Evolutionary conservation across 1,284 basidiomycete species (phyloP), one percentile per base, ranked within the genome.

Genomic region (Pseudozyma pruni): DNA sequence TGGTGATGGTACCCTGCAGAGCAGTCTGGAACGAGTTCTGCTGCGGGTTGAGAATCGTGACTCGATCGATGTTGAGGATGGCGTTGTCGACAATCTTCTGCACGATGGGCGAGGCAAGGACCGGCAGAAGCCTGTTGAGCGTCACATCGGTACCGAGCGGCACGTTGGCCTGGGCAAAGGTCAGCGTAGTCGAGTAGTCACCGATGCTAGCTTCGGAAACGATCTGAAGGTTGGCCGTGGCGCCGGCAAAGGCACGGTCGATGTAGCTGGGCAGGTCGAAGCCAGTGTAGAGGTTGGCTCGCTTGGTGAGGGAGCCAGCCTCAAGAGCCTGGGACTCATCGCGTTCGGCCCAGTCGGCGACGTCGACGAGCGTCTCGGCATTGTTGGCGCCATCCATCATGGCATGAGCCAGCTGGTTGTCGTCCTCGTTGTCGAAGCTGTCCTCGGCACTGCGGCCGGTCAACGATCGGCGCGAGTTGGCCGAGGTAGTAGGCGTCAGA

Each of bases 51-150:
- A 74, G 34, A 20, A 76, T 77, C 4, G 72, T 74, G 42, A 78
- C 71, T 22, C 62, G 63, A 43, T 74, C 70, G 39, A 82, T 55
- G 60, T 66, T 57, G 48, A 92, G 83, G 17, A 85, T 81, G 9
- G 89, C 85, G 22, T 85, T 87, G 23, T 86, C 85, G 37, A 92
- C 89, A 62, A 92, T 87, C 71, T 87, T 88, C 81, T 92, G 89
- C n/a, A 91, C 90, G 59, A 92, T 91, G 3, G 91, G 90, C 57
- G 87, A 85, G 1, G 91, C 90, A 47, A 92, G 86, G 41, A 90
- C 81, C 8, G 90, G 90, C 8, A 92, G 84, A 44, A 92, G 86
- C 45, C 89, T 79, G 75, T 90, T 85, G 53, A 91, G 83, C 50
- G 85, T 88, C 13, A 86, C 80, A 76, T 90, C 90, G 1, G 89